These are phyloP conservation scores for Favolaschia claudopus DNA, from an alignment of 768 basidiomycete genomes.

Conservation along the genomic window DNA sequence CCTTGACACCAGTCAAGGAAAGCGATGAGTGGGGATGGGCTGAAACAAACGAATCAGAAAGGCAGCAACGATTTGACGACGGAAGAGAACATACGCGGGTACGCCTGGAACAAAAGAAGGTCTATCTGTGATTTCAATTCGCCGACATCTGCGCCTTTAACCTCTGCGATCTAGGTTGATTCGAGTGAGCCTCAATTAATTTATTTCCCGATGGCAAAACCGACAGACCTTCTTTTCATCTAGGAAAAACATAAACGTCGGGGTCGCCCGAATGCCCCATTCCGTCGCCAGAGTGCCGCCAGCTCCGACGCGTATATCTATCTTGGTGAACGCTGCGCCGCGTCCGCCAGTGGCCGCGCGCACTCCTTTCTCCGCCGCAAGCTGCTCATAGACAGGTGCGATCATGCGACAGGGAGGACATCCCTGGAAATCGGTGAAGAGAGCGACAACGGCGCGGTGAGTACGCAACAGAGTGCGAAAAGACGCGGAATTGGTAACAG, in stretches of 20 bases:
- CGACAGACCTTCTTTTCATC: slow-evolving; percentile 69
- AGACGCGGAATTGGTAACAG: slow-evolving; percentile 77
- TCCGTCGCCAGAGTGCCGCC: slow-evolving; percentile 65
- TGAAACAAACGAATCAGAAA: slow-evolving; percentile 35
- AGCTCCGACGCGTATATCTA: slow-evolving; percentile 79
- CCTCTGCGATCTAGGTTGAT: slow-evolving; percentile 61
- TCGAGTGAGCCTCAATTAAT: neutral
- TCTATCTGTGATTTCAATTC: slow-evolving; percentile 81
- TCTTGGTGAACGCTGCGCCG: slow-evolving; percentile 82
- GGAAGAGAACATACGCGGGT: slow-evolving; percentile 68
- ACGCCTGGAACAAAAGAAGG: slow-evolving; percentile 76
- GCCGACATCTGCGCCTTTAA: slow-evolving; percentile 73
- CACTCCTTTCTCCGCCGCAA: slow-evolving; percentile 70
- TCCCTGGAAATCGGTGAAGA: slow-evolving; percentile 77
- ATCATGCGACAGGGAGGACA: slow-evolving; percentile 87
- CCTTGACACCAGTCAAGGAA: slow-evolving; percentile 63
- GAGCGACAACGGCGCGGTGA: slow-evolving; percentile 77
- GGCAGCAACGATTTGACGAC: slow-evolving; percentile 2
- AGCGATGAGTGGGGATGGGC: slow-evolving; percentile 80
- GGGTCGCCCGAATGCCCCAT: slow-evolving; percentile 78
- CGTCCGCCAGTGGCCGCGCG: slow-evolving; percentile 41
- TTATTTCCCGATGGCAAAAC: neutral
- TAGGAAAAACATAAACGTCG: slow-evolving; percentile 90
- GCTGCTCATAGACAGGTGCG: slow-evolving; percentile 81
- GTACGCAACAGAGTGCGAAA: slow-evolving; percentile 69